A percentile compares a stretch with the other conserved stretches of the same genome.
Conservation (phyloP, 495 filamentous ascomycete genomes). For the Tuber indicum region DNA sequence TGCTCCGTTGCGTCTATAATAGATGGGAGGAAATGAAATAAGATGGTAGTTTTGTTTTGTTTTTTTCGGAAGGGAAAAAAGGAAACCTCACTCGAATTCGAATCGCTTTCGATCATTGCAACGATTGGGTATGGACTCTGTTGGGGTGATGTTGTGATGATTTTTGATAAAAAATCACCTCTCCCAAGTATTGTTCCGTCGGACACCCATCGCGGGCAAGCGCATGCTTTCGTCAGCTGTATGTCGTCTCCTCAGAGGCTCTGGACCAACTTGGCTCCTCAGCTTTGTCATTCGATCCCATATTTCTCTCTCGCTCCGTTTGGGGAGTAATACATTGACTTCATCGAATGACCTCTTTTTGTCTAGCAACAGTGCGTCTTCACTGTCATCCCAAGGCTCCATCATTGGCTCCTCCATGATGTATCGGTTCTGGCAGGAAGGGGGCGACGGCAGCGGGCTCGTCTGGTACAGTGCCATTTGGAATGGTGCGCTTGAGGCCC, state of each 20-base stretch:
- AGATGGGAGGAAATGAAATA: slow-evolving; percentile 3
- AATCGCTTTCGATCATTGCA: neutral
- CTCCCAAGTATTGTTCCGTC: slow-evolving; percentile 2
- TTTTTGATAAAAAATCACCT: neutral
- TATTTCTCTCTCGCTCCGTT: slow-evolving; percentile 38
- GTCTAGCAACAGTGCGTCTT: slow-evolving; percentile 39
- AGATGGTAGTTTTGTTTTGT: neutral
- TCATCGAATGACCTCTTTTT: slow-evolving; percentile 41
- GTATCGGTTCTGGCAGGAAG: slow-evolving; percentile 33
- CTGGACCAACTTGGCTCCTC: slow-evolving; percentile 18
- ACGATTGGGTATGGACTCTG: neutral
- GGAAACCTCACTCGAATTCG: slow-evolving; percentile 1
- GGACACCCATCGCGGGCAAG: slow-evolving; percentile 3
- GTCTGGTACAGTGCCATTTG: slow-evolving; percentile 28
- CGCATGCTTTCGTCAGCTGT: slow-evolving; percentile 1
- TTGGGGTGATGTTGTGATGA: neutral
- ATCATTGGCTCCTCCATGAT: slow-evolving; percentile 26
- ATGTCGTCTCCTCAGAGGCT: slow-evolving; percentile 2
- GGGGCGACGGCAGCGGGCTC: slow-evolving; percentile 39
- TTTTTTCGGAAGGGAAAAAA: neutral
- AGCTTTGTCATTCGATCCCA: slow-evolving; percentile 39
- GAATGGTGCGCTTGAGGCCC: slow-evolving; percentile 10
- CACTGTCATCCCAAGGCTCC: slow-evolving; percentile 31
- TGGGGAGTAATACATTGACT: slow-evolving; percentile 38
- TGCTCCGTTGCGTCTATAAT: neutral